phyloP scores from a whole-genome alignment of 108 stramenopile genomes.

The Nitzschia sp. region DNA sequence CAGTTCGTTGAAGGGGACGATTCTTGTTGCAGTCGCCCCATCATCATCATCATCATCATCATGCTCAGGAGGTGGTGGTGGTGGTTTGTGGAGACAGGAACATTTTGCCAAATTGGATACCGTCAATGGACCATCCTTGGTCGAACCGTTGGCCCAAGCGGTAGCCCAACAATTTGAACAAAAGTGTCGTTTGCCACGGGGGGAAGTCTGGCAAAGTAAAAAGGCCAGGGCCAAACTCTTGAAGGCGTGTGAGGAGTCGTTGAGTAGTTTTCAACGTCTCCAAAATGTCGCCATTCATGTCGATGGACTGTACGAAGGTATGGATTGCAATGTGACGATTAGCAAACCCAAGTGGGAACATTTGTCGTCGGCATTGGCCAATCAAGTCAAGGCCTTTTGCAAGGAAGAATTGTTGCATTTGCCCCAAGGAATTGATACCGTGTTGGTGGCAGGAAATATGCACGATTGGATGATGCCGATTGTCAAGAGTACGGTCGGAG shows the following conservation, averaged over 20 bases:
- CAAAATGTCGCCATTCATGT: slow-evolving; percentile 62
- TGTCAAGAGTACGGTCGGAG: slow-evolving; percentile 47
- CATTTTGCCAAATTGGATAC: slow-evolving; percentile 17
- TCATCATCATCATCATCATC: too few relatives aligned
- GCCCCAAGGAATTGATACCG: slow-evolving; percentile 35
- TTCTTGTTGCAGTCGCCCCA: slow-evolving; percentile 2
- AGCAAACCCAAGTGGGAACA: slow-evolving; percentile 72
- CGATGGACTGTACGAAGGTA: slow-evolving; percentile 80
- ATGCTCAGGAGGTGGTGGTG: too few relatives aligned
- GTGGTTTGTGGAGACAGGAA: slow-evolving; percentile 23
- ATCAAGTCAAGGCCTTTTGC: slow-evolving; percentile 47
- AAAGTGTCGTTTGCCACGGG: slow-evolving; percentile 49
- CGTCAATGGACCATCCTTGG: slow-evolving; percentile 23
- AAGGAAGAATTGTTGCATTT: neutral
- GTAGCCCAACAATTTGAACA: slow-evolving; percentile 77
- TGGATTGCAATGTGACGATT: slow-evolving; percentile 72
- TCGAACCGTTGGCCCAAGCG: slow-evolving; percentile 44
- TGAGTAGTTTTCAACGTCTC: slow-evolving; percentile 57
- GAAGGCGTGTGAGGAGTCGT: slow-evolving; percentile 60
- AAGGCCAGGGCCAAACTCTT: slow-evolving; percentile 67
- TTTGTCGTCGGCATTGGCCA: slow-evolving; percentile 51
- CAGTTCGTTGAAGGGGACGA: slow-evolving; percentile 61
- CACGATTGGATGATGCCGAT: slow-evolving; percentile 53
- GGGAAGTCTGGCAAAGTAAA: slow-evolving; percentile 59
- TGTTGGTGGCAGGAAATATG: slow-evolving; percentile 64